Conservation (phyloP, 306 rosid species). For the Inga oerstediana region DNA sequence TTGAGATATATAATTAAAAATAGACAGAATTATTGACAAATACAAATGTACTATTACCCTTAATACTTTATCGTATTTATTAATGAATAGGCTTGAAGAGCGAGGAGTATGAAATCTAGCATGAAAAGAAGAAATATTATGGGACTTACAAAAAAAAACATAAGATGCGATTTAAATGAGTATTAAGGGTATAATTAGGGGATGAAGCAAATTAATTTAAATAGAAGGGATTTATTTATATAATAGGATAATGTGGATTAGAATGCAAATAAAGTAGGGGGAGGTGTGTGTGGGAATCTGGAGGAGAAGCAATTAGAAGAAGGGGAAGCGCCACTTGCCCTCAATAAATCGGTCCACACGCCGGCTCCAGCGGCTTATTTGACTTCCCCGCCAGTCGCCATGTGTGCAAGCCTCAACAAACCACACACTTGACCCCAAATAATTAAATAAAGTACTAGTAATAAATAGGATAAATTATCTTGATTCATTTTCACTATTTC, state of each 20-base stretch:
- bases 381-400: constrained; percentile 40
- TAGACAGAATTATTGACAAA: neutral
- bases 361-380: constrained; percentile 63
- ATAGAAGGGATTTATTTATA: neutral
- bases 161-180: neutral
- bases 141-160: neutral
- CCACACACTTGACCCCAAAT: neutral
- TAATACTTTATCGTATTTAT: neutral
- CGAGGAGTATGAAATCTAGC: neutral
- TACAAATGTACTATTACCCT: neutral
- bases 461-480: too few species aligned
- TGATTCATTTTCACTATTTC: too few species aligned
- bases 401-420: neutral
- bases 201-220: neutral
- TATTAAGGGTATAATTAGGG: neutral
- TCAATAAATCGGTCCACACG: constrained; percentile 18
- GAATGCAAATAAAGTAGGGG: constrained; percentile 28
- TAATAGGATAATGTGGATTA: neutral
- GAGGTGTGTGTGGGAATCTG: neutral
- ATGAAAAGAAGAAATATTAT: neutral
- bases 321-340: constrained; percentile 36
- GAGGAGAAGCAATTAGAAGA: neutral
- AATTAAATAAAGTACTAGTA: too few species aligned
- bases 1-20: neutral
- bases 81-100: neutral